Evolutionary conservation across 1,284 basidiomycete species (phyloP).

Genomic region (Dichomitus squalens): DNA sequence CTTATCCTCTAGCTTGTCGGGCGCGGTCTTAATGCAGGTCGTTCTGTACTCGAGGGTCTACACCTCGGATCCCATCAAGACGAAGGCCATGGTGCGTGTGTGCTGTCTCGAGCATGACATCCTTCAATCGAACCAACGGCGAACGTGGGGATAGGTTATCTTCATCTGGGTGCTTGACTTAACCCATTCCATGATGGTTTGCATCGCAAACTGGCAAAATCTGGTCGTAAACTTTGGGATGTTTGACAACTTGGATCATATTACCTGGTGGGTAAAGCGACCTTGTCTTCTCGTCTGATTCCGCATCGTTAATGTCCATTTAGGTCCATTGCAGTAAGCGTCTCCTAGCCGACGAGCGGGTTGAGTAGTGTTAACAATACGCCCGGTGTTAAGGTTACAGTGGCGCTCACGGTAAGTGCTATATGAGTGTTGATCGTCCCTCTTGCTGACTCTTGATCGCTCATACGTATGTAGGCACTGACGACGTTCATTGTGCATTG

Average conservation of each 20-base stretch:
- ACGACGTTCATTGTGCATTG: slow-evolving; percentile 19
- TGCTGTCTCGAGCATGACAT: not conserved
- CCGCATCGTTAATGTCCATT: not conserved
- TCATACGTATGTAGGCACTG: not conserved
- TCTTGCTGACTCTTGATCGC: not conserved
- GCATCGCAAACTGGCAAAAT: slow-evolving; percentile 18
- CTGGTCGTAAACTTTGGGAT: slow-evolving; percentile 8
- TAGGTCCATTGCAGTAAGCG: slow-evolving; percentile 12
- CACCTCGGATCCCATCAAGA: slow-evolving; percentile 1
- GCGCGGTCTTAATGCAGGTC: slow-evolving; percentile 10
- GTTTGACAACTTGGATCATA: slow-evolving; percentile 5
- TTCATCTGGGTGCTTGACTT: slow-evolving; percentile 13
- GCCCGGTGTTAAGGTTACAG: slow-evolving; percentile 2
- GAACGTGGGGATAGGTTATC: not conserved
- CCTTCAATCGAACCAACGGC: not conserved
- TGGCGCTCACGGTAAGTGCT: slow-evolving; percentile 13
- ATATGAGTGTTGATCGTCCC: not conserved
- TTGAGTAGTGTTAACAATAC: not conserved
- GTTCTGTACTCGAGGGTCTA: slow-evolving; percentile 9
- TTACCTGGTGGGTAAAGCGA: slow-evolving; percentile 8
- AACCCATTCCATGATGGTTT: slow-evolving; percentile 14
- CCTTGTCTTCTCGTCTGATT: not conserved
- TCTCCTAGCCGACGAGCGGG: not conserved
- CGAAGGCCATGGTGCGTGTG: slow-evolving; percentile 3
- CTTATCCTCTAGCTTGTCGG: slow-evolving; percentile 4